These are phyloP conservation scores for Calonectria henricotiae DNA, from an alignment of 2,329 filamentous ascomycete species.

Conservation along the genomic window DNA sequence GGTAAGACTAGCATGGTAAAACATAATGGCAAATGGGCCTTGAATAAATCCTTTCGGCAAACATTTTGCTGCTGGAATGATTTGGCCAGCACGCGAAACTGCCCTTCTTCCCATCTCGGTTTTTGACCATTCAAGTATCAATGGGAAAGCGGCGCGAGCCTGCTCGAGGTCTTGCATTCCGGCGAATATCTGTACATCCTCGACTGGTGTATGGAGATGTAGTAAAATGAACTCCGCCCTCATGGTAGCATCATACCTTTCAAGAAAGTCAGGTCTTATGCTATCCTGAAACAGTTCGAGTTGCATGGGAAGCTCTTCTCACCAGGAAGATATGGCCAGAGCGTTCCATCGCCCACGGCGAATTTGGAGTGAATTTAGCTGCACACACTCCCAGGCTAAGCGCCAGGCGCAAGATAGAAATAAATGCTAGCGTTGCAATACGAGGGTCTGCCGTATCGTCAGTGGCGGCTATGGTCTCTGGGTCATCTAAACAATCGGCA, in stretches of 20 bases:
- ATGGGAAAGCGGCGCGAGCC: conserved; percentile 56
- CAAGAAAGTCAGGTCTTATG: not conserved
- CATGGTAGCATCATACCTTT: conserved; percentile 52
- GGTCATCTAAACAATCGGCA: conserved; percentile 46
- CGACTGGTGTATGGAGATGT: conserved; percentile 61
- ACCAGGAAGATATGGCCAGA: conserved; percentile 50
- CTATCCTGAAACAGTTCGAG: conserved; percentile 37
- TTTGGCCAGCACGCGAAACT: conserved; percentile 53
- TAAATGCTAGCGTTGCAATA: conserved; percentile 35
- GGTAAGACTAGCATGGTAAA: conserved; percentile 53
- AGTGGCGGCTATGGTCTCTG: not conserved
- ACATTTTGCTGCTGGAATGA: conserved; percentile 46
- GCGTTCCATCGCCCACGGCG: conserved; percentile 52
- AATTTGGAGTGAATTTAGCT: conserved; percentile 50
- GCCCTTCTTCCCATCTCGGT: conserved; percentile 56
- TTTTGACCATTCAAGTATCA: conserved; percentile 58
- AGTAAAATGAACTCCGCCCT: conserved; percentile 56
- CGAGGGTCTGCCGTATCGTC: conserved; percentile 29
- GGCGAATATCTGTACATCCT: conserved; percentile 62
- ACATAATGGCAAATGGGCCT: conserved; percentile 49
- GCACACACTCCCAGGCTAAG: conserved; percentile 54
- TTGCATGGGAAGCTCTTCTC: conserved; percentile 52
- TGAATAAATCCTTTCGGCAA: conserved; percentile 43
- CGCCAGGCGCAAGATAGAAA: conserved; percentile 51
- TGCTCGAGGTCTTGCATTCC: conserved; percentile 62